Evolutionary conservation across 1,139 yeast species (phyloP), one percentile per base, ranked within the genome.

Genomic region (Lodderomyces margitis): DNA sequence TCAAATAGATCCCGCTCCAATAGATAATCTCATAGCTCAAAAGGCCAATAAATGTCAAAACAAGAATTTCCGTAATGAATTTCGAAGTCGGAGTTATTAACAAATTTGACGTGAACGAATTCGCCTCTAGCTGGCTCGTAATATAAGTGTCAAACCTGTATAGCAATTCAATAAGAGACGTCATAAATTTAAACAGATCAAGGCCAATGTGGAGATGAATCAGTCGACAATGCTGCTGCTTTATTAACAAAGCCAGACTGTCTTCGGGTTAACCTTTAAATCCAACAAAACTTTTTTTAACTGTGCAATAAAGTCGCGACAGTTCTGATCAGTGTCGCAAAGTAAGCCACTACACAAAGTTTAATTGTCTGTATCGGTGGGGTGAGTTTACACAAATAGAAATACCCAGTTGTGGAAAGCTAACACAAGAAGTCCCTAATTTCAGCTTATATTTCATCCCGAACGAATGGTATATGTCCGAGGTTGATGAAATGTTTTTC

Each of bases 1-100:
- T 64, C 6, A 75, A 53, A 42, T 65, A 59, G n/a, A 78, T 72
- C 2, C 83, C 83, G 15, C 64, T 51, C 70, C 77, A 67, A 47
- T 76, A 67, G 8, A 74, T 50, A 3, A 59, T 46, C 49, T 78
- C 81, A 52, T 78, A 78, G 32, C 64, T 49, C 9, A 67, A 38
- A 9, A 78, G 56, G 1, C 56, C 20, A 7, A 69, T 46, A 34
- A 74, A 67, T 0, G 59, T 37, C 14, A 73, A 59, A 2, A 70
- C 50, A 40, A 78, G 58, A 2, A 61, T 30, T 38, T 74, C 69
- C 1, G 82, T 76, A 37, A 79, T 73, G 33, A 55, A 41, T 42
- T 62, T 61, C 34, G 74, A 62, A 6, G 59, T 46, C 0, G 64
- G 59, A 10, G 63, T 63, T 21, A 50, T 53, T 5, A 68, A 55